phyloP scores from a whole-genome alignment of 139 green algal species.

The Chlorokybus atmophyticus region DNA sequence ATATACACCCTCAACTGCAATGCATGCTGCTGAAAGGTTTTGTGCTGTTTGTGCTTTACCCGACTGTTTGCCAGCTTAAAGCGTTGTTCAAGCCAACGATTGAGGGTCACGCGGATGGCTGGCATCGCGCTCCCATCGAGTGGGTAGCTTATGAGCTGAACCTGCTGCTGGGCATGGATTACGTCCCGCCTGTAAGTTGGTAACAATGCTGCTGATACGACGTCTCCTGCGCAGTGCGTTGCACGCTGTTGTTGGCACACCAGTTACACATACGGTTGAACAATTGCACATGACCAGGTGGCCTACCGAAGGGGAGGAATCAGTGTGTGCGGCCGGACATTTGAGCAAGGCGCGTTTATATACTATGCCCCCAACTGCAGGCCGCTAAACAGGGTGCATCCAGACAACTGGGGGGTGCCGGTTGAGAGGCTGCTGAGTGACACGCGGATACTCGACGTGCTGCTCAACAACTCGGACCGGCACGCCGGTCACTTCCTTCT shows the following conservation, averaged over 20 bases:
- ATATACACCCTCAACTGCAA: no score
- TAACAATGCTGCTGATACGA: not conserved
- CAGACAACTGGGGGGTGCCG: conserved; percentile 20
- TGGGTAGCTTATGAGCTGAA: conserved; percentile 67
- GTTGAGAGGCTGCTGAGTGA: conserved; percentile 46
- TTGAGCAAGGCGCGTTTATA: conserved; percentile 55
- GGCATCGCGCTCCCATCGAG: conserved; percentile 64
- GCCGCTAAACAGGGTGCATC: conserved; percentile 17
- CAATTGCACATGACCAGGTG: no score
- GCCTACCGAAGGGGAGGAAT: conserved; percentile 36
- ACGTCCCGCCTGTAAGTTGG: conserved; percentile 41
- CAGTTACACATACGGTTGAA: no score
- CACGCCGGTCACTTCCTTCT: conserved; percentile 63
- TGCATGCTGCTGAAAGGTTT: not conserved
- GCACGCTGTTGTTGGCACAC: no score
- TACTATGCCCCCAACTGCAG: conserved; percentile 41
- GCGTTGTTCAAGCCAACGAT: conserved; percentile 59
- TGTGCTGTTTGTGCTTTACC: not conserved
- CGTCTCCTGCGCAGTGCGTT: no score
- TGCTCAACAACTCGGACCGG: conserved; percentile 71
- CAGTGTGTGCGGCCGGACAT: conserved; percentile 39
- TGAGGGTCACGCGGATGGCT: conserved; percentile 56
- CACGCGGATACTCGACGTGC: conserved; percentile 65
- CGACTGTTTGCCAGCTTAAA: not conserved
- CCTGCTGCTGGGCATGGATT: conserved; percentile 65